phyloP scores from a whole-genome alignment of 345 rosid species.

The Linum usitatissimum region DNA sequence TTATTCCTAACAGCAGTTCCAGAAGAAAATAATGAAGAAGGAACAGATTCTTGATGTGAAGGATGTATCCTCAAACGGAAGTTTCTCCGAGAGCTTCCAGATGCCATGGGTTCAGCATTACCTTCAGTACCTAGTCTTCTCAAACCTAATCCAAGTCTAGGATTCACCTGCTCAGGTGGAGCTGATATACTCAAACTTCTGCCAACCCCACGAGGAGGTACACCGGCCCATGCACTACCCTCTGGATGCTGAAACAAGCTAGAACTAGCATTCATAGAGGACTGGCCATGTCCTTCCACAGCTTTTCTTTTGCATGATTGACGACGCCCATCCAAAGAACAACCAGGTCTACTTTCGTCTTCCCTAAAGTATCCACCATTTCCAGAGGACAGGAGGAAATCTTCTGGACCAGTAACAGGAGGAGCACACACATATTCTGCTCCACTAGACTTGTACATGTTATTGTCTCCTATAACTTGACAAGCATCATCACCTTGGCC shows the following conservation, averaged over 20 bases:
- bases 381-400: constrained; percentile 32
- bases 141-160: constrained; percentile 34
- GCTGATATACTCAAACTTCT: constrained; percentile 30
- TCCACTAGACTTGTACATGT: constrained; percentile 26
- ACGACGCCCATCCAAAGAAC: constrained; percentile 44
- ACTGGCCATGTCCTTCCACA: constrained; percentile 51
- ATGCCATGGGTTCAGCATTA: constrained; percentile 27
- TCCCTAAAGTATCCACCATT: constrained; percentile 27
- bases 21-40: constrained; percentile 33
- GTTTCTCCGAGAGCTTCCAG: constrained; percentile 42
- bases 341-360: constrained; percentile 33
- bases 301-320: constrained; percentile 73
- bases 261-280: constrained; percentile 44
- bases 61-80: constrained; percentile 44
- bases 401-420: constrained; percentile 21
- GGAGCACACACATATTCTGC: constrained; percentile 25
- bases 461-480: constrained; percentile 33
- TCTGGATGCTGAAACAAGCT: constrained; percentile 47
- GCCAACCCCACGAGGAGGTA: constrained; percentile 24
- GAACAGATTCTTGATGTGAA: constrained; percentile 32
- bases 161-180: constrained; percentile 33
- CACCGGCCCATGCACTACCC: constrained; percentile 35
- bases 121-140: constrained; percentile 30
- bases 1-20: constrained; percentile 39
- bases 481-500: constrained; percentile 33